A percentile compares a stretch with the other conserved stretches of the same genome.
These are phyloP conservation scores for Cystobasidium onofrii DNA, from an alignment of 768 basidiomycete species.

Conservation along the genomic window DNA sequence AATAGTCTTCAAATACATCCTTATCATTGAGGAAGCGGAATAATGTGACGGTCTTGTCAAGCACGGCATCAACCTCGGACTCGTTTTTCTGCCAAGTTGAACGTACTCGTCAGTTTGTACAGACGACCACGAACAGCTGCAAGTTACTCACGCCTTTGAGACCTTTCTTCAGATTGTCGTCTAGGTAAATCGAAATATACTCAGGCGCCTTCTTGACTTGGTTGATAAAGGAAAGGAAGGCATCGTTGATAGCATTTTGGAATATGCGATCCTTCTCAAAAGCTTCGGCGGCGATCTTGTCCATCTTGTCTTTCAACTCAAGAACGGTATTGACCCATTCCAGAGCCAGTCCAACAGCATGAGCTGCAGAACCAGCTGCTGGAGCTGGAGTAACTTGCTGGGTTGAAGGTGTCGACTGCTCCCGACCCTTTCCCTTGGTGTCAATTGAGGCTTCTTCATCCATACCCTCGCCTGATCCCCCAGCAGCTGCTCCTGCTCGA, in stretches of 20 bases:
- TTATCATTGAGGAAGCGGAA: conserved; percentile 92
- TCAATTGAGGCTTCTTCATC: conserved; percentile 42
- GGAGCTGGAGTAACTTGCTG: neutral
- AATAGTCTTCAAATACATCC: conserved; percentile 95
- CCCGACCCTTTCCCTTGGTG: conserved; percentile 53
- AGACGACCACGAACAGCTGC: neutral
- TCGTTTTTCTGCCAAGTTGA: conserved; percentile 98
- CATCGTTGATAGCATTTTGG: conserved; percentile 77
- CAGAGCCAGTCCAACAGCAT: conserved; percentile 59
- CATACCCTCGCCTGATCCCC: neutral
- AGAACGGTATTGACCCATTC: conserved; percentile 91
- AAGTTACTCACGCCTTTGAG: conserved; percentile 69
- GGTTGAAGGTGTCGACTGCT: neutral
- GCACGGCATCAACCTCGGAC: conserved; percentile 71
- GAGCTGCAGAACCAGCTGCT: conserved; percentile 46
- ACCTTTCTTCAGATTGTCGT: conserved; percentile 89
- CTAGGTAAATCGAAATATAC: conserved; percentile 91
- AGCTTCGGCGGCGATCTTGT: conserved; percentile 61
- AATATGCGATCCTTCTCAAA: conserved; percentile 67
- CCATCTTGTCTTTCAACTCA: conserved; percentile 84
- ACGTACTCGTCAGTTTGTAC: too few species aligned
- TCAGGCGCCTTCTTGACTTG: conserved; percentile 77
- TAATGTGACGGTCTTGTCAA: conserved; percentile 92
- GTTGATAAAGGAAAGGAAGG: conserved; percentile 87
- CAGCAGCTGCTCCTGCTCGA: neutral